These are phyloP conservation scores for Entomophthora muscae DNA, from an alignment of 371 early-diverging fungal species.

Conservation along the genomic window DNA sequence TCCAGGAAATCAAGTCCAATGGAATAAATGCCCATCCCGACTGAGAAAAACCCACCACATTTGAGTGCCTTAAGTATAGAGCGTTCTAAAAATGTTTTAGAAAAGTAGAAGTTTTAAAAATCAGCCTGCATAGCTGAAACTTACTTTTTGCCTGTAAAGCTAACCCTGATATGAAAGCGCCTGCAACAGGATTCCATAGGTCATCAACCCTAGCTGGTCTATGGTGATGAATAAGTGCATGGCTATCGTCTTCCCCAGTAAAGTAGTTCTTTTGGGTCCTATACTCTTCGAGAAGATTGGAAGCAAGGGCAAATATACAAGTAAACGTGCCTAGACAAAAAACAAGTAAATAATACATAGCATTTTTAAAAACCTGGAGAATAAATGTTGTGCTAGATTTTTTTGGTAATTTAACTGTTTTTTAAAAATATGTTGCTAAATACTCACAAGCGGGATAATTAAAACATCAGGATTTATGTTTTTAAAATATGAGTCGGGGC, in stretches of 20 bases:
- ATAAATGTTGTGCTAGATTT: too few species aligned
- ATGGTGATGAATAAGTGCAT: not conserved
- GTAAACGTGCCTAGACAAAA: conserved; percentile 2
- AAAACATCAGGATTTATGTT: too few species aligned
- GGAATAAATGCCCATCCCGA: conserved; percentile 2
- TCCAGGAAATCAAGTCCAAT: conserved; percentile 5
- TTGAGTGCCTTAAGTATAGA: not conserved
- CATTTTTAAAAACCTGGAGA: too few species aligned
- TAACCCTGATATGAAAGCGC: not conserved
- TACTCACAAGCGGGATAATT: too few species aligned
- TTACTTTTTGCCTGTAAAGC: conserved; percentile 7
- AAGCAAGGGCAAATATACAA: not conserved
- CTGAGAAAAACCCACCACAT: not conserved
- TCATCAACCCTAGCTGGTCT: conserved; percentile 1
- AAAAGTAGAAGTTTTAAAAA: not conserved
- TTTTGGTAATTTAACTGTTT: too few species aligned
- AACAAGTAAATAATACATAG: too few species aligned
- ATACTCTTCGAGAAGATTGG: conserved; percentile 5
- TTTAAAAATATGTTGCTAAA: too few species aligned
- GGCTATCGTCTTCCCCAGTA: conserved; percentile 2
- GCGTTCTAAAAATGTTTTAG: not conserved
- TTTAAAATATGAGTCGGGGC: too few species aligned
- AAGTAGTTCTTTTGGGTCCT: not conserved
- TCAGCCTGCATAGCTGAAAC: too few species aligned
- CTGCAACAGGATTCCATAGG: conserved; percentile 1